These are phyloP conservation scores for Acanthamoeba royreba DNA, from an alignment of 208 protist genomes.

Conservation along the genomic window DNA sequence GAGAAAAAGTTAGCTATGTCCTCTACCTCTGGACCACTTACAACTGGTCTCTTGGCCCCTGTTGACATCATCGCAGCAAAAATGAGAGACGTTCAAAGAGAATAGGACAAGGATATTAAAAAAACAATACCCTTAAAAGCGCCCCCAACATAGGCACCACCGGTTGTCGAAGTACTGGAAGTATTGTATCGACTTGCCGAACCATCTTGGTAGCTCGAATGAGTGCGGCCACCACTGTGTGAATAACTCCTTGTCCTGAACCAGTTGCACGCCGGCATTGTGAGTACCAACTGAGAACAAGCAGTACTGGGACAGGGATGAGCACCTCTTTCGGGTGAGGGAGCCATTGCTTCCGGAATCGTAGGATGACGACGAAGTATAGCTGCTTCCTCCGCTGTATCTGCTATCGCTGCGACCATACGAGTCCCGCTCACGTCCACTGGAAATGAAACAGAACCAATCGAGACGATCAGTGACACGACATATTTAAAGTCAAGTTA, in stretches of 20 bases:
- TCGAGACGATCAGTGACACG: not conserved
- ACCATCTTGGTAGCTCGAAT: not conserved
- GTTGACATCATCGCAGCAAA: not conserved
- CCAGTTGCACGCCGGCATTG: not conserved
- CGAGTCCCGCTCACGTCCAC: not conserved
- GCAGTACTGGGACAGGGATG: not conserved
- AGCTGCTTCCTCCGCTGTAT: not conserved
- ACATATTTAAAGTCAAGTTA: not conserved
- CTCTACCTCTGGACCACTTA: not conserved
- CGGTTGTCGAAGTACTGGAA: no score
- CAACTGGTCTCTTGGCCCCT: not conserved
- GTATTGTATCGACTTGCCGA: not conserved
- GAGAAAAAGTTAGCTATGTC: not conserved
- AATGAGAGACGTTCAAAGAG: not conserved
- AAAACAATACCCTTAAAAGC: not conserved
- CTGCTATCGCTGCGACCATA: not conserved
- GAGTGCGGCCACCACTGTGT: not conserved
- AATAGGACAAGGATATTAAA: not conserved
- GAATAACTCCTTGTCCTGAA: not conserved
- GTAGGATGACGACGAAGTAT: not conserved
- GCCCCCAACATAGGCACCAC: not conserved
- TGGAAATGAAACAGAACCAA: not conserved
- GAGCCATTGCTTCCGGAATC: not conserved
- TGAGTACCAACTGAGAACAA: not conserved
- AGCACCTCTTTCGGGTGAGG: not conserved